Conservation (phyloP, 2,329 filamentous ascomycete species). For the Talaromyces sp. region DNA sequence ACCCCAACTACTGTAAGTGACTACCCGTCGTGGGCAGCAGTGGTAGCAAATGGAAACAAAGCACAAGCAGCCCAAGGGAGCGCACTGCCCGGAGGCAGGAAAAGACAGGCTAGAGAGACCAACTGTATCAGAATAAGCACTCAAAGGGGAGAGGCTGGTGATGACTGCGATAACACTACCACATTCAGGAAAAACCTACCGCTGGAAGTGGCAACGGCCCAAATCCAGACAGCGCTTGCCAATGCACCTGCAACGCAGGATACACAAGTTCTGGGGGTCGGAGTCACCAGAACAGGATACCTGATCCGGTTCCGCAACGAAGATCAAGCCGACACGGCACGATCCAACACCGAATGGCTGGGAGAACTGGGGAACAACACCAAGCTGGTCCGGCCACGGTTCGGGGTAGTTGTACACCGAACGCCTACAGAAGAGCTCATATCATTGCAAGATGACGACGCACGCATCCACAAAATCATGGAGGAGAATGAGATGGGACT, state of each 20-base stretch:
- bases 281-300: constrained; percentile 18
- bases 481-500: background rate
- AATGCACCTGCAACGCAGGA: constrained; percentile 17
- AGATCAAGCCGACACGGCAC: constrained; percentile 19
- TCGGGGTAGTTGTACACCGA: constrained; percentile 24
- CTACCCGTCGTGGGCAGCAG: background rate
- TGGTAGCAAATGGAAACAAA: background rate
- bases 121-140: background rate
- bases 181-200: constrained; percentile 5
- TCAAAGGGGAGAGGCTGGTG: background rate
- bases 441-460: background rate
- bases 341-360: background rate
- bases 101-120: background rate
- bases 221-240: constrained; percentile 8
- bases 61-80: background rate
- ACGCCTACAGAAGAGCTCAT: constrained; percentile 25
- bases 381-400: constrained; percentile 26
- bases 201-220: background rate
- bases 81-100: background rate
- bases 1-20: background rate
- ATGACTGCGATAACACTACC: background rate
- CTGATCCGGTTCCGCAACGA: constrained; percentile 14
- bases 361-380: constrained; percentile 18
- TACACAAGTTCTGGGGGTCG: constrained; percentile 11
- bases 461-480: background rate